Conservation (phyloP, 2,329 filamentous ascomycete genomes). For the Xylariomycetidae sp. region DNA sequence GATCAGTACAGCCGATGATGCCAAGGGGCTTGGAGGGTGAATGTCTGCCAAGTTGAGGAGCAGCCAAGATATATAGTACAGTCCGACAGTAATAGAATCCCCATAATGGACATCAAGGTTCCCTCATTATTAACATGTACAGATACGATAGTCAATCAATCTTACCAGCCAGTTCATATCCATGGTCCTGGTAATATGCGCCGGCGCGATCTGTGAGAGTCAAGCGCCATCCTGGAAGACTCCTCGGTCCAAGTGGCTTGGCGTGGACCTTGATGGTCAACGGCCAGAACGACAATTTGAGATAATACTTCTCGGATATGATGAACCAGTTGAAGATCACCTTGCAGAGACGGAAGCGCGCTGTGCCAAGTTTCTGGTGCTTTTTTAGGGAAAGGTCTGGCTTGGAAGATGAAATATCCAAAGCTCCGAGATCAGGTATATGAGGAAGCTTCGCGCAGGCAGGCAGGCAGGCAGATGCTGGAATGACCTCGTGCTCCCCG, state of each 20-base stretch:
- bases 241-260: background rate
- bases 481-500: background rate
- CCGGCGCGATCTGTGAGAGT: background rate
- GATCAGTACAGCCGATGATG: background rate
- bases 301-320: background rate
- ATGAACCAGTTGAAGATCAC: background rate
- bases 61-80: conserved; percentile 1
- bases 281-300: background rate
- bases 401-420: too few species aligned
- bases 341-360: background rate
- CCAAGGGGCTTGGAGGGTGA: background rate
- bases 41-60: too few species aligned
- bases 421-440: too few species aligned
- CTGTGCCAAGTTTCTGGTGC: too few species aligned
- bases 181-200: background rate
- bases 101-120: conserved; percentile 5
- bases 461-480: too few species aligned
- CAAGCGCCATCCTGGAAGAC: too few species aligned
- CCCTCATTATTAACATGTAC: background rate
- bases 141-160: background rate
- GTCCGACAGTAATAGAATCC: background rate
- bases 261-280: conserved; percentile 4
- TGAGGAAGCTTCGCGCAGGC: too few species aligned
- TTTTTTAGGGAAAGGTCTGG: too few species aligned
- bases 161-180: background rate